These are phyloP conservation scores for Gracilaria gracilis DNA, from an alignment of 23 red algal genomes.

Conservation along the genomic window DNA sequence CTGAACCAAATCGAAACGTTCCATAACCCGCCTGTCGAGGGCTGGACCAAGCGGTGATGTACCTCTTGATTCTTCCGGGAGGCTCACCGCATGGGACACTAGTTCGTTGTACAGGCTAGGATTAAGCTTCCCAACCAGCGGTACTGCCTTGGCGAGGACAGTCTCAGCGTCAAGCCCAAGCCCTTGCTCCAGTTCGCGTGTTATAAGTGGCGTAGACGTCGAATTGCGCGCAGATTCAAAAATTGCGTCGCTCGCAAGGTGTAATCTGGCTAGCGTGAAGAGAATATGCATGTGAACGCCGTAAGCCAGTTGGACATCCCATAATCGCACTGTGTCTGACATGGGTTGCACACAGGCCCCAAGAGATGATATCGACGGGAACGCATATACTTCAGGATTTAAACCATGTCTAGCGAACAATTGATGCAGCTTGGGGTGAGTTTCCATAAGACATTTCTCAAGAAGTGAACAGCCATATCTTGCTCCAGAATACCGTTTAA, in stretches of 20 bases:
- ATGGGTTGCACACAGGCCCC: conserved; percentile 85
- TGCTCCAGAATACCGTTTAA: conserved; percentile 82
- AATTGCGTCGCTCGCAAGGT: conserved; percentile 67
- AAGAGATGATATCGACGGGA: conserved; percentile 86
- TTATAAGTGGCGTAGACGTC: conserved; percentile 54
- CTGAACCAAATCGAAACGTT: conserved; percentile 33
- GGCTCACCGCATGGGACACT: conserved; percentile 32
- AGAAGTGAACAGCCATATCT: conserved; percentile 75
- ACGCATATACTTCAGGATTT: conserved; percentile 86
- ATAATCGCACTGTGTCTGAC: conserved; percentile 86
- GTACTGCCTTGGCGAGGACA: conserved; percentile 62
- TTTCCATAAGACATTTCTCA: conserved; percentile 63
- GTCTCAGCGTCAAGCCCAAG: conserved; percentile 77
- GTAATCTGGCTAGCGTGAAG: conserved; percentile 78
- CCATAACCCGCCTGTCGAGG: conserved; percentile 12
- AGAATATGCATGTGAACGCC: conserved; percentile 89
- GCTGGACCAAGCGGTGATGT: not conserved
- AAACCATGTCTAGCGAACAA: conserved; percentile 64
- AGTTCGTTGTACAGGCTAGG: conserved; percentile 42
- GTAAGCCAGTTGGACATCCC: conserved; percentile 89
- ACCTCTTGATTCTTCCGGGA: conserved; percentile 15
- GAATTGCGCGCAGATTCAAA: conserved; percentile 40
- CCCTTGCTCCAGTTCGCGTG: conserved; percentile 74
- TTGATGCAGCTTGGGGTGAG: conserved; percentile 59
- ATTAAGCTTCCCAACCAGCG: conserved; percentile 36